Evolutionary conservation across 441 rosid species (phyloP).

Genomic region (Gossypium davidsonii): DNA sequence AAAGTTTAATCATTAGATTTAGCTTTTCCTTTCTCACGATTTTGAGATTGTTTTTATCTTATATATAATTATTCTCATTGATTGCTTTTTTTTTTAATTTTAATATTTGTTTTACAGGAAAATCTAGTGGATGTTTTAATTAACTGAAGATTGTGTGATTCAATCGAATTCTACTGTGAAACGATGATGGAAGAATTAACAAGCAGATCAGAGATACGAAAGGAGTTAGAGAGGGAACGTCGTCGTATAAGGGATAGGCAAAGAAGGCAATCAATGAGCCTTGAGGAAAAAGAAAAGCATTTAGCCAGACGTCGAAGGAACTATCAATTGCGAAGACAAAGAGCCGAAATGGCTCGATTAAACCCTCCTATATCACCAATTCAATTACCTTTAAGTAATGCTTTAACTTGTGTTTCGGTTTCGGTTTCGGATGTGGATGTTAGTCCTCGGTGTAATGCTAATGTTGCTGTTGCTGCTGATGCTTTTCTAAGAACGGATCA

Average conservation of each 20-base stretch:
- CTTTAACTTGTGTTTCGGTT: constrained; percentile 21
- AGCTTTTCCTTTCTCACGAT: not conserved
- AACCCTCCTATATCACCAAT: constrained; percentile 41
- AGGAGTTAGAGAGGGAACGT: constrained; percentile 74
- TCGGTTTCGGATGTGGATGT: constrained; percentile 32
- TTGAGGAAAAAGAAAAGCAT: constrained; percentile 78
- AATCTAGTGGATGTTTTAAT: not conserved
- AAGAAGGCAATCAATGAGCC: constrained; percentile 86
- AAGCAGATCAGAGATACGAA: not conserved
- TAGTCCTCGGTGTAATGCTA: constrained; percentile 14
- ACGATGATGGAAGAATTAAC: not conserved
- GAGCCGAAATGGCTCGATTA: constrained; percentile 40
- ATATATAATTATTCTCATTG: not conserved
- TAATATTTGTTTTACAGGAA: not conserved
- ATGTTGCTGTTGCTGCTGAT: not conserved
- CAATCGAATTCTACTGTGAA: not conserved
- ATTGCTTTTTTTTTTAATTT: not conserved
- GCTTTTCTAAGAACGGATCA: constrained; percentile 18
- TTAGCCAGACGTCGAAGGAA: constrained; percentile 85
- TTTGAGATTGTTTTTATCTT: too few relatives aligned
- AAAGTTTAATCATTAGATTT: not conserved
- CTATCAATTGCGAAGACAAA: constrained; percentile 66
- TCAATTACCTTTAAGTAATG: constrained; percentile 13
- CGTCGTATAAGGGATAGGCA: constrained; percentile 77
- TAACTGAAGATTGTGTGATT: not conserved